A percentile compares a stretch with the other conserved stretches of the same genome.
These are phyloP conservation scores for Teratosphaeria nubilosa DNA, from an alignment of 2,329 filamentous ascomycete genomes.

Conservation along the genomic window DNA sequence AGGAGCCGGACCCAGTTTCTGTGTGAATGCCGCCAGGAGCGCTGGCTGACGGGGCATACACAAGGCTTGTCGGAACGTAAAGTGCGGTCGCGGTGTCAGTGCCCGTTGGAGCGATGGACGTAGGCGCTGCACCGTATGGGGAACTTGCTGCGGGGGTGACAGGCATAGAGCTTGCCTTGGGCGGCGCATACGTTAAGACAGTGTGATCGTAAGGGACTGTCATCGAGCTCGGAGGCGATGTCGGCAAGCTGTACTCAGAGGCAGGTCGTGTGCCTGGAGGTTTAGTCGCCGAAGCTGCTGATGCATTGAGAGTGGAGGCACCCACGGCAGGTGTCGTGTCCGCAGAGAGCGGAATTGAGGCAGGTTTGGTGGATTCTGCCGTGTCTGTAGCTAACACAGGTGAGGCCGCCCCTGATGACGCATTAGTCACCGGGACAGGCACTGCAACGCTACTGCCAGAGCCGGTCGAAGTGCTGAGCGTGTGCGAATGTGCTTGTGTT, in stretches of 20 bases:
- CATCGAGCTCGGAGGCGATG: not conserved
- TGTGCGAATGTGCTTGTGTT: not conserved
- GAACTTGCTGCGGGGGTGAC: slow-evolving; percentile 1
- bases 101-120: slow-evolving; percentile 37
- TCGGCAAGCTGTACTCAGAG: not conserved
- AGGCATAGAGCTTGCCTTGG: not conserved
- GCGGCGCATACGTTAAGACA: not conserved
- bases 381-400: slow-evolving; percentile 1
- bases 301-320: not conserved
- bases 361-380: slow-evolving; percentile 2
- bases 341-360: slow-evolving; percentile 5
- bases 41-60: slow-evolving; percentile 39
- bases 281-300: not conserved
- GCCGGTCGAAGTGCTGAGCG: slow-evolving; percentile 3
- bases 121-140: slow-evolving; percentile 19
- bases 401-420: slow-evolving; percentile 3
- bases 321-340: slow-evolving; percentile 3
- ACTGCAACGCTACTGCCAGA: not conserved
- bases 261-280: not conserved
- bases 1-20: slow-evolving; percentile 34
- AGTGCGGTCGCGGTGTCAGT: slow-evolving; percentile 35
- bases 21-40: slow-evolving; percentile 6
- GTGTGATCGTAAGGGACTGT: slow-evolving; percentile 1
- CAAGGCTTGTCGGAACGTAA: slow-evolving; percentile 52
- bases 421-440: not conserved